Conservation (phyloP, 768 basidiomycete species). For the Pholiota microspora region DNA sequence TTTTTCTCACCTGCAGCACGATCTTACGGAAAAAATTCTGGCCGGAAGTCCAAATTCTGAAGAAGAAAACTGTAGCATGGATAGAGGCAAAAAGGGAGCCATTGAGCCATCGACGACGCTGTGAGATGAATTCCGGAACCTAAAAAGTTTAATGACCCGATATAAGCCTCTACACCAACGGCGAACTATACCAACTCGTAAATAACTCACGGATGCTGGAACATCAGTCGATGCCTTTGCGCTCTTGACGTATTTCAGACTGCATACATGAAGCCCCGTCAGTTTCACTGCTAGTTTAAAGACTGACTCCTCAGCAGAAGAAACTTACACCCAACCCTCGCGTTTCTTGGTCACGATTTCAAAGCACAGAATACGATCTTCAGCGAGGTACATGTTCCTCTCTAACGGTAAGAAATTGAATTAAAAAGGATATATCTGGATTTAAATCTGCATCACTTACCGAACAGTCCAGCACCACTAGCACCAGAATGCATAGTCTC, state of each 20-base stretch:
- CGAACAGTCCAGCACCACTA: conserved; percentile 68
- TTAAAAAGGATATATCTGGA: conserved; percentile 4
- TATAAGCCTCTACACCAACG: conserved; percentile 4
- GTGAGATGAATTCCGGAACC: conserved; percentile 93
- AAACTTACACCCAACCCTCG: conserved; percentile 75
- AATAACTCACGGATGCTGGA: conserved; percentile 61
- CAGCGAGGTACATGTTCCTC: conserved; percentile 91
- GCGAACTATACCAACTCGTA: conserved; percentile 1
- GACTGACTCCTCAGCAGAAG: conserved; percentile 4
- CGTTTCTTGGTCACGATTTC: conserved; percentile 90
- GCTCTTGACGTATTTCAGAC: conserved; percentile 86
- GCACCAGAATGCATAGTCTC: conserved; percentile 76
- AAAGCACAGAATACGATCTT: conserved; percentile 90
- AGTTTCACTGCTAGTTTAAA: conserved; percentile 2
- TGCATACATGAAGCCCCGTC: conserved; percentile 24
- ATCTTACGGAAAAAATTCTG: conserved; percentile 86
- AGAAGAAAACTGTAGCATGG: conserved; percentile 88
- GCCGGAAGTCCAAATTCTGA: conserved; percentile 88
- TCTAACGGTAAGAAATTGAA: conserved; percentile 29
- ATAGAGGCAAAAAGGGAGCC: conserved; percentile 93
- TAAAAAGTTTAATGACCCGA: conserved; percentile 19
- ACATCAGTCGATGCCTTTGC: conserved; percentile 97
- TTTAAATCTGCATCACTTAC: conserved; percentile 25
- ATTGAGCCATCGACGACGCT: conserved; percentile 86
- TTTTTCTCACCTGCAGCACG: conserved; percentile 52